These are phyloP conservation scores for Coccinonectria pachysandricola DNA, from an alignment of 2,329 filamentous ascomycete species.

Conservation along the genomic window DNA sequence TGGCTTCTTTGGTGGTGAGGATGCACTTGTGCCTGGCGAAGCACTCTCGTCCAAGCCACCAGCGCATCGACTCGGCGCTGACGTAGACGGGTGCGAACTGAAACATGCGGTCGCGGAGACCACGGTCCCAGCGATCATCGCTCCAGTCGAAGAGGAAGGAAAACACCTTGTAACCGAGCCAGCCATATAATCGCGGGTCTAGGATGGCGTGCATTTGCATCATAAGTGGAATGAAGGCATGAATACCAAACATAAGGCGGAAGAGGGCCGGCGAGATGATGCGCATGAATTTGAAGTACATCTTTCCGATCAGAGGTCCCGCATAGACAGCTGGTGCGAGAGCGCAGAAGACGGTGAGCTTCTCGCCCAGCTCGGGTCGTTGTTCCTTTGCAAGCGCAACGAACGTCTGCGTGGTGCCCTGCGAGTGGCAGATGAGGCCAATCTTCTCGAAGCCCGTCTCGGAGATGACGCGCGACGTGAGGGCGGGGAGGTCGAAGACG, in stretches of 20 bases:
- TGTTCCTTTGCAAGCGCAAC: constrained; percentile 86
- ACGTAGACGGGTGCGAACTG: constrained; percentile 89
- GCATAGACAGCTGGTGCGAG: constrained; percentile 86
- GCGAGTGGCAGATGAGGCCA: constrained; percentile 76
- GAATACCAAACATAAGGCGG: constrained; percentile 76
- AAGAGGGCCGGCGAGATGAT: constrained; percentile 68
- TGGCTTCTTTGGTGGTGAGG: constrained; percentile 64
- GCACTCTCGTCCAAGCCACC: constrained; percentile 86
- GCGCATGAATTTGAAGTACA: constrained; percentile 88
- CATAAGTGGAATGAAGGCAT: constrained; percentile 90
- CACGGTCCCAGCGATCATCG: constrained; percentile 75
- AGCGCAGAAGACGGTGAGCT: constrained; percentile 81
- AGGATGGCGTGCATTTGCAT: constrained; percentile 67
- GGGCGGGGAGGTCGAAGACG: constrained; percentile 72
- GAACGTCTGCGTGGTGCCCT: constrained; percentile 82
- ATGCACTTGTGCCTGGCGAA: constrained; percentile 77
- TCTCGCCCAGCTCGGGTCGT: constrained; percentile 70
- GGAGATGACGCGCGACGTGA: constrained; percentile 66
- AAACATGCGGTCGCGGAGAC: constrained; percentile 71
- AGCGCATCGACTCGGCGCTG: constrained; percentile 80
- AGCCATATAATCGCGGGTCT: constrained; percentile 60
- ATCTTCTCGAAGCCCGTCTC: constrained; percentile 79
- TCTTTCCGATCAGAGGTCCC: constrained; percentile 72
- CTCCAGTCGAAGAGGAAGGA: constrained; percentile 84
- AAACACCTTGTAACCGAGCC: constrained; percentile 80